Conservation (phyloP, 1,284 basidiomycete species). For the Tilletia horrida region DNA sequence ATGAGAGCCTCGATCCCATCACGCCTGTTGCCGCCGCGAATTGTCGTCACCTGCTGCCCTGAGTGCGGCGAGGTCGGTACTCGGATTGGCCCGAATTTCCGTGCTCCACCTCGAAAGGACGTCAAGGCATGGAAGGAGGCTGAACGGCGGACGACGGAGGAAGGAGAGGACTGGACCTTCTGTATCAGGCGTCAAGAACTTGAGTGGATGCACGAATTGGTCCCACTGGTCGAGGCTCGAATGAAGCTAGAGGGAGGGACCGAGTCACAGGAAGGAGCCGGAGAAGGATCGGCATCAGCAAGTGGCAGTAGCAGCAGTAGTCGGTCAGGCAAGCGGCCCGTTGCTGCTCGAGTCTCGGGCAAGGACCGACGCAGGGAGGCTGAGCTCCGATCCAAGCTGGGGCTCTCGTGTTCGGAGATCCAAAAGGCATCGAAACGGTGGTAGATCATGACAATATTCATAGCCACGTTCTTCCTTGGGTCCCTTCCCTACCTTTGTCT, state of each 20-base stretch:
- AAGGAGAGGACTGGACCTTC: not conserved
- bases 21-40: not conserved
- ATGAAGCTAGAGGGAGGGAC: not conserved
- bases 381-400: not conserved
- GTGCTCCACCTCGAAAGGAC: not conserved
- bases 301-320: too few species aligned
- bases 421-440: too few species aligned
- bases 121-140: slow-evolving; percentile 3
- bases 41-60: slow-evolving; percentile 7
- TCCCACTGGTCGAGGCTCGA: not conserved
- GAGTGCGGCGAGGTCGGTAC: not conserved
- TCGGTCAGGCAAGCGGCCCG: not conserved
- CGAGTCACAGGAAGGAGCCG: not conserved
- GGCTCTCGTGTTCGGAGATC: too few species aligned
- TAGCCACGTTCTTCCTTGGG: too few species aligned
- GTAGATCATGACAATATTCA: too few species aligned
- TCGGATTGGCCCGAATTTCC: slow-evolving; percentile 6
- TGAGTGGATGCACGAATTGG: not conserved
- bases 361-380: not conserved
- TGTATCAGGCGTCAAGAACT: not conserved
- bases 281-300: not conserved
- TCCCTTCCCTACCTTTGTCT: too few species aligned
- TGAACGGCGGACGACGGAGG: not conserved
- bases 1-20: not conserved
- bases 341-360: not conserved